Base-by-base conservation (phyloP, 129 eudicot genomes). In the Chrysanthemum makinoi region DNA sequence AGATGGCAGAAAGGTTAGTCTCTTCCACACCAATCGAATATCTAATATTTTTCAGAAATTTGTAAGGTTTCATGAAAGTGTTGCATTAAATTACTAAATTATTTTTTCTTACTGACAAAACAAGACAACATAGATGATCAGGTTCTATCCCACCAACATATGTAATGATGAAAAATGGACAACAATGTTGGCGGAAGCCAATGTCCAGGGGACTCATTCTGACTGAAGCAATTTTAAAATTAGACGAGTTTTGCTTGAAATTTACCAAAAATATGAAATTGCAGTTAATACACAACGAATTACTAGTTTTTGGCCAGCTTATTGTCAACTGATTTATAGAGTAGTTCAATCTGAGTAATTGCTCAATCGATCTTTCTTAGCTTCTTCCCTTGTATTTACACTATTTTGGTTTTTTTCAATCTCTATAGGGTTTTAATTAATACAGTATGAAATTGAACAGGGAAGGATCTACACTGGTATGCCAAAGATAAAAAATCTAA, bases 1-100 rank as follows among this genome's bases (percentile, higher is more conserved):
- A 82, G 98, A 89, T 94, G 98, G 98, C 98, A 94, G 85, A 94
- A 94, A 86, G 98, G 98, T 94, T 82, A 67, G 50, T 28, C 58
- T 61, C 39, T 52, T 28, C 17, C 9, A 62, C 39, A 59, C 67
- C 47, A 66, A 66, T 47, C 12, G 20, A 48, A 49, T 48, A 60
- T 61, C n/a, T 15, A 5, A n/a, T 43, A 20, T 35, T 6, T 7
- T 6, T 35, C 44, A 35, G 44, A 35, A 35, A 6, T 35, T 35
- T 35, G 44, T 35, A 0, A 35, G 44, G 44, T 35, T 35, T 35
- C 44, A 35, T 35, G 44, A 35, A 35, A 35, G 44, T 35, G 10
- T 35, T 35, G 1, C 44, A 35, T 35, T 35, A 35, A 35, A 35
- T 35, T 35, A 35, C 44, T 35, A 30, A 30, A 3, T 3, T 17